Evolutionary conservation across 108 stramenopile species (phyloP).

Genomic region (Craspedostauros australis): DNA sequence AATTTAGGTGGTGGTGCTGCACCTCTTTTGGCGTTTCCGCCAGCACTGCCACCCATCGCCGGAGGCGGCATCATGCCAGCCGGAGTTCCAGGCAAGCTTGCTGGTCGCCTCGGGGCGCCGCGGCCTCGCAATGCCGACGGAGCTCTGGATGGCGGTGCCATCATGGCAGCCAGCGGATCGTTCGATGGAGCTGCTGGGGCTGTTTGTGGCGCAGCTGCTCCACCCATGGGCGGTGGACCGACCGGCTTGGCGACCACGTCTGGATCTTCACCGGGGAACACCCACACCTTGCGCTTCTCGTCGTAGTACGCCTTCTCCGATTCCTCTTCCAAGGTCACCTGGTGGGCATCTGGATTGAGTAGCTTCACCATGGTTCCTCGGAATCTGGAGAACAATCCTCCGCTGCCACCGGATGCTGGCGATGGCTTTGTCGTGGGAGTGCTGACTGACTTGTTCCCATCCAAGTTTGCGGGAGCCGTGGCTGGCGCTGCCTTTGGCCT

Average conservation of each 20-base stretch:
- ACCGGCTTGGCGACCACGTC: constrained; percentile 61
- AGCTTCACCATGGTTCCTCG: constrained; percentile 52
- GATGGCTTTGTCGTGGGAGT: constrained; percentile 2
- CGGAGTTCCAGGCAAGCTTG: constrained; percentile 3
- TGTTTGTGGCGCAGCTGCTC: constrained; percentile 8
- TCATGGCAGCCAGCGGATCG: constrained; percentile 86
- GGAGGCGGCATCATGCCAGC: constrained; percentile 8
- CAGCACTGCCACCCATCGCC: neutral
- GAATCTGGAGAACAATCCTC: constrained; percentile 11
- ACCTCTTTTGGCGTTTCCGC: neutral
- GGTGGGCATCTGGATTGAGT: constrained; percentile 73
- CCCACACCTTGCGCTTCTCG: constrained; percentile 49
- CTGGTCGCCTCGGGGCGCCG: neutral
- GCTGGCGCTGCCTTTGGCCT: constrained; percentile 17
- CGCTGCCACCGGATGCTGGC: constrained; percentile 17
- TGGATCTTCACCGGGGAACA: constrained; percentile 81
- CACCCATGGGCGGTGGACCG: constrained; percentile 70
- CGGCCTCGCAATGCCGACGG: constrained; percentile 8
- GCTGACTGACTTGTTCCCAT: constrained; percentile 5
- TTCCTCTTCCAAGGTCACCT: constrained; percentile 53
- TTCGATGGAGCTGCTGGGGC: constrained; percentile 20
- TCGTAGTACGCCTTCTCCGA: constrained; percentile 77
- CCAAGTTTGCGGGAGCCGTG: constrained; percentile 26
- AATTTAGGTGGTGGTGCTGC: constrained; percentile 21
- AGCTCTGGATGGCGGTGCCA: constrained; percentile 73